Evolutionary conservation across 805 yeast species (phyloP), one percentile per base, ranked within the genome.

Genomic region (Candida maesae): DNA sequence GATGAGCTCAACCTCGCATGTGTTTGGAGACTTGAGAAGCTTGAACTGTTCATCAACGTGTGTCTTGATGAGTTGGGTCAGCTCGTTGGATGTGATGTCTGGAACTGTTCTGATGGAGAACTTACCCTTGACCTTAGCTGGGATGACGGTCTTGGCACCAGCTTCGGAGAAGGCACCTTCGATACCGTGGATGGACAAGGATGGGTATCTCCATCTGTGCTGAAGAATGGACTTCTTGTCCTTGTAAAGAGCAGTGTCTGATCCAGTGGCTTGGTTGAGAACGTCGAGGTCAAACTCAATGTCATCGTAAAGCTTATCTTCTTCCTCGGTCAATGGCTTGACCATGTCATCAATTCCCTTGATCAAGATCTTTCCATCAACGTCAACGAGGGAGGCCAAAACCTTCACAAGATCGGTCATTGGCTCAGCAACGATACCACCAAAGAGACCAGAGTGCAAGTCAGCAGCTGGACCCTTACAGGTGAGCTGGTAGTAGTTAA

Each of bases 141-240:
- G 99, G 51, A 93, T 93, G 38, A 93, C 99, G 25, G 99, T 93
- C 73, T 93, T 93, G 44, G 98, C 99, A 51, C 99, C 99, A 35
- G 84, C 76, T 33, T 85, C 91, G 35, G 84, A 81, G 65, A 93
- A 93, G 6, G 98, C 99, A 50, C 99, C 99, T 68, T 93, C 99
- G 41, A 93, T 76, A 53, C 99, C 99, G 66, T 93, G 99, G 51
- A 93, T 65, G 3, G 98, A 90, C 56, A 93, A 73, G 7, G 98
- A 88, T 42, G 99, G 99, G 68, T 74, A 89, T 74, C 99, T 84
- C 99, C 99, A 93, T 76, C 99, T 81, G 66, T 90, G 97, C 84
- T 89, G 91, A 57, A 93, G 76, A 45, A 95, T 89, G 45, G 81
- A 83, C 68, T 88, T 81, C 67, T 88, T 86, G 62, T 75, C 74